Evolutionary conservation across 192 early-diverging fungal species (phyloP).

Genomic region (Umbelopsis sp.): DNA sequence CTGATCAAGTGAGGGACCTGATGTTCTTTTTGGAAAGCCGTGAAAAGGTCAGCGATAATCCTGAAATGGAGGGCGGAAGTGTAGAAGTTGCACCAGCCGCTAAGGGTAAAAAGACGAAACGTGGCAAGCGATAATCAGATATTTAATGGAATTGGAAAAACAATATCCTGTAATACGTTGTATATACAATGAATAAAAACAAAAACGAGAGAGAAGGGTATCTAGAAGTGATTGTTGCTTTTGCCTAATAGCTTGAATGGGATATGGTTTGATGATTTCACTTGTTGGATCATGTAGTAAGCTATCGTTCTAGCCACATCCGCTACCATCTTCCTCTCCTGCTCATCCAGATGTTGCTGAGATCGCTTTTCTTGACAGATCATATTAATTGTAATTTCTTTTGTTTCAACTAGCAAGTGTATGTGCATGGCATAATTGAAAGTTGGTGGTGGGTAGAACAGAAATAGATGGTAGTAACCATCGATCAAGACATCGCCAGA

Average conservation of each 20-base stretch:
- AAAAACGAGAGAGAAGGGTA: not conserved
- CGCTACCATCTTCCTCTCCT: not conserved
- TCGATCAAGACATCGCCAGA: not conserved
- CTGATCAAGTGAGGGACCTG: conserved; percentile 90
- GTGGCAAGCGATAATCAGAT: not conserved
- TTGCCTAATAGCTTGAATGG: not conserved
- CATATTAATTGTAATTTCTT: not conserved
- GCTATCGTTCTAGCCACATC: conserved; percentile 1
- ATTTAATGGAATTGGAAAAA: not conserved
- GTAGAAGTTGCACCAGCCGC: conserved; percentile 1
- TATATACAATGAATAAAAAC: conserved; percentile 3
- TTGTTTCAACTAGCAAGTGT: not conserved
- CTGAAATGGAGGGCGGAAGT: conserved; percentile 41
- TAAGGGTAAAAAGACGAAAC: not conserved
- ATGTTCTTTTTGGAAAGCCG: conserved; percentile 86
- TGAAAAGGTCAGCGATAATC: conserved; percentile 56
- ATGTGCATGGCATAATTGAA: conserved; percentile 2
- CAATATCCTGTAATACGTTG: not conserved
- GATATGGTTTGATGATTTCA: not conserved
- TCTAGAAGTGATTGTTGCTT: not conserved
- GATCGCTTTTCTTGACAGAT: not conserved
- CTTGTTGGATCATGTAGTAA: conserved; percentile 7
- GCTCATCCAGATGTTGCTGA: not conserved
- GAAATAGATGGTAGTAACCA: not conserved
- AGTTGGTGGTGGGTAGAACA: not conserved